Base-by-base conservation (phyloP, 2,329 filamentous ascomycete genomes). In the Colletotrichum tropicale region DNA sequence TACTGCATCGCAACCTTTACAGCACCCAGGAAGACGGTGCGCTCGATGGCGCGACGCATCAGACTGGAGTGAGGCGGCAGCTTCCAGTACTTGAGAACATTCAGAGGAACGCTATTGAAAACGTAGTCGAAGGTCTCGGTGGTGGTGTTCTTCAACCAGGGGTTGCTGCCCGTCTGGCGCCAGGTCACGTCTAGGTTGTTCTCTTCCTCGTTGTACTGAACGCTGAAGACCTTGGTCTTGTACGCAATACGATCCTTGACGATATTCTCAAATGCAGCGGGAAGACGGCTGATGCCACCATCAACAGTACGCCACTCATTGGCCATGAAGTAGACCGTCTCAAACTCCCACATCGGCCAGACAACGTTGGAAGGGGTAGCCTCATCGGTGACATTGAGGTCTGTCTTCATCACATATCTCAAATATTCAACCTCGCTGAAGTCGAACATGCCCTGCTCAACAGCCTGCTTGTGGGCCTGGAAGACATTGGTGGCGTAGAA, bases 1-100 rank as follows among this genome's bases (percentile, higher is more conserved):
- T 91, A 92, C 78, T 90, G 90, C 5, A 92, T 83, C 1, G 90
- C 87, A 3, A 92, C 86, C 78, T 84, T 84, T 65, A 79, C 77
- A 2, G 81, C 78, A 15, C 77, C 83, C 8, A 76, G 77, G 62
- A 80, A 82, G 68, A 79, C 68, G 2, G 78, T 80, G 4, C 80
- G 77, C 43, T 80, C 77, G 36, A 82, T 82, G 5, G 78, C 79
- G 2, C 81, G 80, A 0, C 74, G 76, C 18, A 82, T 52, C 8
- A 82, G 61, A 26, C 79, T 80, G 16, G 84, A 85, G 77, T 83
- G 85, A 7, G 77, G 75, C 0, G 84, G 84, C 2, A 85, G 70
- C 7, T 85, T 80, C 84, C 83, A 84, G 71, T 84, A 83, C 34
- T 83, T 81, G 21, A 83, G 81, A 66, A 84, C 78, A 28, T 84